phyloP scores from a whole-genome alignment of 139 green algal species.

The Haematococcus lacustris region DNA sequence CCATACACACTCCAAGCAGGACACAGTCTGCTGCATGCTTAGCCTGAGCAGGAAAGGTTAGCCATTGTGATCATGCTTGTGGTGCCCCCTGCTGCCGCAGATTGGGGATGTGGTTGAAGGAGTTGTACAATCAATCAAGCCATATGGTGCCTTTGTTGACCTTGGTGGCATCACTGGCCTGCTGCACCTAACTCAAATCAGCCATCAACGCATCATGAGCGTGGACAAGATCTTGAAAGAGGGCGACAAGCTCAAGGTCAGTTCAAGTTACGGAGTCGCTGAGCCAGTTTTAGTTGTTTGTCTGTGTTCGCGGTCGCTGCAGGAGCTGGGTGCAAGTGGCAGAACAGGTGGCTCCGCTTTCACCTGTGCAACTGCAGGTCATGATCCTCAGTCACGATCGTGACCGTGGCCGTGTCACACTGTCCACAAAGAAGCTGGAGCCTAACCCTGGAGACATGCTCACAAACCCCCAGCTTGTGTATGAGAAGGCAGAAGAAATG shows the following conservation, averaged over 20 bases:
- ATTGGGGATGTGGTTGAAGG: slow-evolving; percentile 91
- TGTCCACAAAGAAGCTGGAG: slow-evolving; percentile 98
- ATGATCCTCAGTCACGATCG: slow-evolving; percentile 91
- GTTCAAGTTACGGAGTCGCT: background rate
- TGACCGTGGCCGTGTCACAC: slow-evolving; percentile 75
- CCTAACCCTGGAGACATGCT: slow-evolving; percentile 93
- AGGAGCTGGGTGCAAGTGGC: background rate
- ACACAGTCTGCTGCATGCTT: background rate
- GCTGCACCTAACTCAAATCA: slow-evolving; percentile 97
- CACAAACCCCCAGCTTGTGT: slow-evolving; percentile 82
- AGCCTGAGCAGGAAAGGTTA: background rate
- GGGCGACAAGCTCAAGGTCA: slow-evolving; percentile 94
- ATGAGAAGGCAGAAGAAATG: slow-evolving; percentile 93
- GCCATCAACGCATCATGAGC: slow-evolving; percentile 79
- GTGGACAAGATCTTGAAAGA: slow-evolving; percentile 71
- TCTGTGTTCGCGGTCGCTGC: background rate
- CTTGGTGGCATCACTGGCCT: slow-evolving; percentile 87
- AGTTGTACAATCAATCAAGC: slow-evolving; percentile 80
- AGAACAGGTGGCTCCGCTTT: background rate
- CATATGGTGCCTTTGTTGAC: slow-evolving; percentile 96
- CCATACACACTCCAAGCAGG: too few species aligned
- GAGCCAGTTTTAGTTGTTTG: too few species aligned
- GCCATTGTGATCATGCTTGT: background rate
- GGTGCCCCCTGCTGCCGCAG: too few species aligned
- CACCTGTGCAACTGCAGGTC: slow-evolving; percentile 37